Base-by-base conservation (phyloP, 208 protist species). In the Acanthamoeba healyi region DNA sequence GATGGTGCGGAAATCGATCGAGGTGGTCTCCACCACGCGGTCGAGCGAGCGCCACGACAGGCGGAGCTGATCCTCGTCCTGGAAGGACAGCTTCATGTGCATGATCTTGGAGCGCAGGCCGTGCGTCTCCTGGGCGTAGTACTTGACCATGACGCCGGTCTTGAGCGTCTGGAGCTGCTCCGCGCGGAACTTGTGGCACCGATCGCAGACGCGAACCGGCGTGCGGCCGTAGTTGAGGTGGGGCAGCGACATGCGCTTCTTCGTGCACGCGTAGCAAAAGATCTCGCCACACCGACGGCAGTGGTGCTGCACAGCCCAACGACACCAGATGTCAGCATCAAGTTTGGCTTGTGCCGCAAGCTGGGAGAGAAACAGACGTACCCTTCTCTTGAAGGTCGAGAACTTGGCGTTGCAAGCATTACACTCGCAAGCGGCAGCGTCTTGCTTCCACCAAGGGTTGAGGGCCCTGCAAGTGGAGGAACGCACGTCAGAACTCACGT, bases 61-160 rank as follows among this genome's bases (percentile, higher is more conserved):
- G 24, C 70, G 70, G 38, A 79, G 70, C 32, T 40, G 40, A 19
- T 79, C 70, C 70, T 79, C 70, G 19, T 79, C 70, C 36, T 79
- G 70, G 70, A 79, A 79, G 36, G 70, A 40, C 9, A 79, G 70
- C 70, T 79, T 79, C 70, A 79, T 79, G 70, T 79, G 70, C 70
- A 79, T 79, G 70, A 79, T 79, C 70, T 79, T 79, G 36, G 70
- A 49, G 70, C 70, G 70, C 36, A 79, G 70, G 70, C 70, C 70
- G 24, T 46, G 34, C 36, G 40, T 44, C 36, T 79, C 70, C 70
- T 79, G 29, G 22, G 70, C 38, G 70, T 79, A 79, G 70, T 79
- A 79, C 70, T 79, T 79, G 70, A 79, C 70, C 70, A 79, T 79
- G 70, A 79, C 46, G 0, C 70, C 70, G 32, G 70, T 79, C 70